These are phyloP conservation scores for Ramaria sp. DNA, from an alignment of 768 basidiomycete genomes.

Conservation along the genomic window DNA sequence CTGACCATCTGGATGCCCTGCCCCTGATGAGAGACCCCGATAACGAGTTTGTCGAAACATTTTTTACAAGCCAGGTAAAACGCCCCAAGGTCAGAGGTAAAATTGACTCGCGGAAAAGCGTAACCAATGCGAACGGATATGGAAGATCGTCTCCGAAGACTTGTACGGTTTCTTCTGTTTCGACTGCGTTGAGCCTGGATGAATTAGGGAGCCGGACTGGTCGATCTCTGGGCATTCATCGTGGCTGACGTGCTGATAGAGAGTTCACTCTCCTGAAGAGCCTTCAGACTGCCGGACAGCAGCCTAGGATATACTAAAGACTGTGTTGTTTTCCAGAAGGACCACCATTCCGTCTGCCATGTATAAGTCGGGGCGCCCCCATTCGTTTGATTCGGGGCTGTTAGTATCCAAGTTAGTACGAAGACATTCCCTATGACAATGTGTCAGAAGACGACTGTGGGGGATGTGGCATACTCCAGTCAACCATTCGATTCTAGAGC, in stretches of 20 bases:
- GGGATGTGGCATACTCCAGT: too few species aligned
- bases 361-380: slow-evolving; percentile 16
- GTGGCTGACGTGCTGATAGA: slow-evolving; percentile 12
- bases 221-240: slow-evolving; percentile 17
- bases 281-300: slow-evolving; percentile 16
- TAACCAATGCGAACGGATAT: neutral
- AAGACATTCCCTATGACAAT: neutral
- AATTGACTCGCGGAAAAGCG: slow-evolving; percentile 2
- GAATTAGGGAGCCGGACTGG: neutral
- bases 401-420: neutral
- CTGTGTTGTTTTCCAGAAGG: slow-evolving; percentile 16
- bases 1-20: neutral
- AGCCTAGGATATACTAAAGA: slow-evolving; percentile 18
- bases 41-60: neutral
- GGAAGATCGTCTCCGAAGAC: neutral
- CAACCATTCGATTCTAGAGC: too few species aligned
- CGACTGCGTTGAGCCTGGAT: neutral
- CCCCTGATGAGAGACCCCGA: neutral
- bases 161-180: neutral
- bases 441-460: too few species aligned
- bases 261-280: slow-evolving; percentile 19
- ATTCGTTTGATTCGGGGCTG: neutral
- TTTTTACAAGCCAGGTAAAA: neutral
- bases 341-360: slow-evolving; percentile 18
- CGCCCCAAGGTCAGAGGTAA: neutral